Evolutionary conservation across 345 rosid species (phyloP), one percentile per base, ranked within the genome.

Genomic region (Gossypium rotundifolium): DNA sequence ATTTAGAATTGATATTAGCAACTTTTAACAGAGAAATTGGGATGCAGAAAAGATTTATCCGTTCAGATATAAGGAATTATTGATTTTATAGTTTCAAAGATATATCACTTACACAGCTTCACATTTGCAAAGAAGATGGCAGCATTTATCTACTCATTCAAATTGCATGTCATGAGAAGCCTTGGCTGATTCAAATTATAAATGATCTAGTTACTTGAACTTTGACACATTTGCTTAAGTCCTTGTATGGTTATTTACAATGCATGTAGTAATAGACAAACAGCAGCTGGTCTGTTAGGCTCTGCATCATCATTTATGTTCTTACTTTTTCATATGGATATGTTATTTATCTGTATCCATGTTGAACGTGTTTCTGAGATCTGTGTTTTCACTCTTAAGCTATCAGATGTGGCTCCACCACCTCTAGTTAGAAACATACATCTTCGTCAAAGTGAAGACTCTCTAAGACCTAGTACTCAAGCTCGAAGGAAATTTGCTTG

Each of bases 331-430:
- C 40, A 27, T 60, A 9, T 38, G 11, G 13, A 62, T 62, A 29
- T 33, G 11, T 17, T 62, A 3, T 29, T 33, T 62, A 29, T 16
- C n/a, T 60, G 42, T 60, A 25, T 60, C 42, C 8, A 4, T 27
- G 65, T 60, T 27, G 40, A 16, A 4, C 70, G 40, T 54, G 17
- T 63, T 64, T 78, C 54, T 73, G 45, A 60, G 57, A 46, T 11
- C 65, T 40, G 1, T 64, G 7, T 44, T 44, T 70, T 23, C 65
- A 49, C 79, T 70, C 74, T 85, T 82, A 90, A 94, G 97, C 81
- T 87, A 72, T 80, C 87, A 67, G 87, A 83, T 86, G 88, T 85
- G 75, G 91, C 85, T 61, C 97, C 97, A 40, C 88, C 92, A 14
- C 86, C 92, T 62, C 81, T 85, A 60, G 77, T 82, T 79, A 90